Evolutionary conservation across 345 rosid species (phyloP).

Genomic region (Corchorus olitorius): DNA sequence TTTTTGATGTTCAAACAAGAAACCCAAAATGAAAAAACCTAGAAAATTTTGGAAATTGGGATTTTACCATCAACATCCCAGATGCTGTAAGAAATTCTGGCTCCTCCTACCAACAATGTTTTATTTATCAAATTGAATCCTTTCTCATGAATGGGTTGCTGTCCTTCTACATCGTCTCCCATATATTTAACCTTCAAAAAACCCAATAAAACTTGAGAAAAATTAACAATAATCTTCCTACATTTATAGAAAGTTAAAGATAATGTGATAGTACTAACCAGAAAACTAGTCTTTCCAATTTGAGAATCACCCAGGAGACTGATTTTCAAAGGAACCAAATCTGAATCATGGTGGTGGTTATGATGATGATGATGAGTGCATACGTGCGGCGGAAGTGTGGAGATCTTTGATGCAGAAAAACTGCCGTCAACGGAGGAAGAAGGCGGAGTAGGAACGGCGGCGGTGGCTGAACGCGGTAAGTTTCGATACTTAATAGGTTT

Average conservation of each 20-base stretch:
- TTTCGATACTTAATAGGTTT: conserved; percentile 54
- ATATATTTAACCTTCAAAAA: conserved; percentile 67
- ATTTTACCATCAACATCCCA: conserved; percentile 81
- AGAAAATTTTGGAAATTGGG: not conserved
- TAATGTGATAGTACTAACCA: conserved; percentile 39
- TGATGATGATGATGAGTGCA: conserved; percentile 17
- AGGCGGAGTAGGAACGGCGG: conserved; percentile 34
- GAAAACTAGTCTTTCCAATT: conserved; percentile 78
- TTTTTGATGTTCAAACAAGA: not conserved
- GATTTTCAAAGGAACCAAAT: conserved; percentile 85
- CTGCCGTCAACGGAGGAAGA: conserved; percentile 12
- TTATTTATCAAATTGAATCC: conserved; percentile 74
- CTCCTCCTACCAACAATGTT: conserved; percentile 66
- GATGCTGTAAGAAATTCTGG: conserved; percentile 72
- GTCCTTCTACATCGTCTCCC: conserved; percentile 54
- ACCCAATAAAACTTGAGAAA: not conserved
- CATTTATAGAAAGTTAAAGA: not conserved
- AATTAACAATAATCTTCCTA: not conserved
- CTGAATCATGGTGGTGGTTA: conserved; percentile 45
- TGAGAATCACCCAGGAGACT: conserved; percentile 77
- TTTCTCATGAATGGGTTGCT: conserved; percentile 32
- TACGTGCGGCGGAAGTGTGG: not conserved
- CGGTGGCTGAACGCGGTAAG: conserved; percentile 29
- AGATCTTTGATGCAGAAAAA: not conserved
- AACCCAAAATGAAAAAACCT: not conserved